Percentiles rank a stretch among this genome's conserved stretches.
phyloP scores from a whole-genome alignment of 495 filamentous ascomycete species.

The Aspergillus nidulans region DNA sequence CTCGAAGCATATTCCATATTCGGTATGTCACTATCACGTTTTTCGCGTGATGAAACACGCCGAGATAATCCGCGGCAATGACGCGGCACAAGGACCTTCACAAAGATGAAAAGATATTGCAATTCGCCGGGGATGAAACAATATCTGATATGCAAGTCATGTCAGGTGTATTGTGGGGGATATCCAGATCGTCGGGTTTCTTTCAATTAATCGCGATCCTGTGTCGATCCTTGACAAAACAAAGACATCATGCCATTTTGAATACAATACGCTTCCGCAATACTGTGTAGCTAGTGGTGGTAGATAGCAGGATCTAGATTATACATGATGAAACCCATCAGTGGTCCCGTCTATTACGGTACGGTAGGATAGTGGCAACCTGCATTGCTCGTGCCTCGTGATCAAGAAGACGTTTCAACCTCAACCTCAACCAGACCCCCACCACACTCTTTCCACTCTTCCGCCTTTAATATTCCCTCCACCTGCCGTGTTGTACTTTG shows the following conservation, averaged over 20 bases:
- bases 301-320: neutral
- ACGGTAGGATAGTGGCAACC: neutral
- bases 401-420: conserved; percentile 15
- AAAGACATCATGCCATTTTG: neutral
- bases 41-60: conserved; percentile 7
- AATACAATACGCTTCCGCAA: too few species aligned
- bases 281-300: too few species aligned
- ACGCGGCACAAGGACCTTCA: neutral
- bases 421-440: conserved; percentile 23
- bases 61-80: neutral
- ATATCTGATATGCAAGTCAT: conserved; percentile 1
- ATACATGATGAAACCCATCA: too few species aligned
- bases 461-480: conserved; percentile 23
- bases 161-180: neutral
- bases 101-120: neutral
- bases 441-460: conserved; percentile 26
- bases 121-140: neutral
- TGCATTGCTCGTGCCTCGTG: conserved; percentile 21
- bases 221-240: neutral
- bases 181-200: neutral
- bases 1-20: neutral
- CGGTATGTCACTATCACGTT: neutral
- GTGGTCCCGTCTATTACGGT: too few species aligned
- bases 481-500: conserved; percentile 7
- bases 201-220: neutral